These are phyloP conservation scores for Hippophae tibetana DNA, from an alignment of 306 rosid genomes.

Conservation along the genomic window DNA sequence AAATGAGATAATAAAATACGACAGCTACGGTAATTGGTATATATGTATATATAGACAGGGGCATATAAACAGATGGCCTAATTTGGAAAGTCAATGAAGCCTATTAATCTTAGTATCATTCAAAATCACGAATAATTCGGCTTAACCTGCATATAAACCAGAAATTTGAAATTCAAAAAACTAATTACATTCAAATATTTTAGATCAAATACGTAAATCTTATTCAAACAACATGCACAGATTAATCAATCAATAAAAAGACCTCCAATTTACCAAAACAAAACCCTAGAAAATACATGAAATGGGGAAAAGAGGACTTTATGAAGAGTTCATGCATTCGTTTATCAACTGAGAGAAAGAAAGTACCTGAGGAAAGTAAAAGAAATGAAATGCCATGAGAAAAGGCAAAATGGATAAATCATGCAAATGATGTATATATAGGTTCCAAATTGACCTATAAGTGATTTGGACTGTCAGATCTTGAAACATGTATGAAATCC, in stretches of 20 bases:
- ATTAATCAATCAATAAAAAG: neutral
- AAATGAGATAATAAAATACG: conserved; percentile 26
- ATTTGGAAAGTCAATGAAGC: conserved; percentile 29
- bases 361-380: conserved; percentile 26
- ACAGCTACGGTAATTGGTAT: conserved; percentile 21
- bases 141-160: conserved; percentile 39
- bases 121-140: conserved; percentile 16
- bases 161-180: conserved; percentile 1
- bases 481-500: no score
- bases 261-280: conserved; percentile 5
- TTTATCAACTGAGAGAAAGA: conserved; percentile 12
- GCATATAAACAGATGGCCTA: conserved; percentile 17
- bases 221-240: conserved; percentile 12
- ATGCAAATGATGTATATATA: no score
- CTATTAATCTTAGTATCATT: conserved; percentile 26
- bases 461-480: no score
- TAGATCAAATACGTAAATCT: conserved; percentile 17
- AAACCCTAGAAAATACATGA: neutral
- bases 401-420: conserved; percentile 7
- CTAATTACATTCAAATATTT: conserved; percentile 8
- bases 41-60: conserved; percentile 5
- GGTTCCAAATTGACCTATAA: no score
- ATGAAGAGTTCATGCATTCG: neutral
- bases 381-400: conserved; percentile 23
- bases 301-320: conserved; percentile 1